These are phyloP conservation scores for Trichoderma orchidacearum DNA, from an alignment of 495 filamentous ascomycete genomes.

Conservation along the genomic window DNA sequence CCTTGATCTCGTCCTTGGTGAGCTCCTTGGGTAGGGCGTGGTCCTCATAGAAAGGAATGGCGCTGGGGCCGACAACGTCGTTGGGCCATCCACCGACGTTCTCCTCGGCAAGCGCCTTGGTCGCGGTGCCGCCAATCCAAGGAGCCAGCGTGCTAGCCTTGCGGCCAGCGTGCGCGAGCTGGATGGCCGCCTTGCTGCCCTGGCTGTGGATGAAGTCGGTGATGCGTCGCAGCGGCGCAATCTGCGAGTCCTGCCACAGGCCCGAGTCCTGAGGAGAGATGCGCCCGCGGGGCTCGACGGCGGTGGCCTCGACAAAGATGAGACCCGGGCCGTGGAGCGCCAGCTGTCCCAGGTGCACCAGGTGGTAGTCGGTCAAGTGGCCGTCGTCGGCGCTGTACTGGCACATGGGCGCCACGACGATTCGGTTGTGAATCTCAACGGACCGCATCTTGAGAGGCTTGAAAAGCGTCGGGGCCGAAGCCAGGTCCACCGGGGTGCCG, in stretches of 20 bases:
- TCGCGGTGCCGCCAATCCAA: constrained; percentile 30
- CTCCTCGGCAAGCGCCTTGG: constrained; percentile 26
- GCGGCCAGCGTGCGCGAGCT: constrained; percentile 62
- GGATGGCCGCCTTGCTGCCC: constrained; percentile 53
- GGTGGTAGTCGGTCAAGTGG: constrained; percentile 56
- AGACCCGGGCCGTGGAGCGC: constrained; percentile 50
- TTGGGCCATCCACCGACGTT: constrained; percentile 53
- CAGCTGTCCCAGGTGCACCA: constrained; percentile 48
- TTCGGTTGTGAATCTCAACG: constrained; percentile 60
- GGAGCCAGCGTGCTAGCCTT: constrained; percentile 54
- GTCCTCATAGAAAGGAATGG: constrained; percentile 30
- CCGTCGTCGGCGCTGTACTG: constrained; percentile 56
- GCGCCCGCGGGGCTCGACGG: constrained; percentile 52
- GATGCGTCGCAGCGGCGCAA: constrained; percentile 45
- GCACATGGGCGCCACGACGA: constrained; percentile 50
- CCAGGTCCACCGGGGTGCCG: constrained; percentile 36
- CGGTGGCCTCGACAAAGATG: constrained; percentile 55
- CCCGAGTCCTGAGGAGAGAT: constrained; percentile 59
- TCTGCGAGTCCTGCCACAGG: constrained; percentile 58
- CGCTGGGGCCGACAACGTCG: constrained; percentile 38
- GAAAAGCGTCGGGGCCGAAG: constrained; percentile 47
- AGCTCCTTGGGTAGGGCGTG: constrained; percentile 41
- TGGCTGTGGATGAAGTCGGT: constrained; percentile 50
- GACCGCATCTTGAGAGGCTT: constrained; percentile 51
- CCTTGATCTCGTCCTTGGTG: constrained; percentile 46